Evolutionary conservation across 2,329 filamentous ascomycete species (phyloP).

Genomic region (Diaporthe aspalathi): DNA sequence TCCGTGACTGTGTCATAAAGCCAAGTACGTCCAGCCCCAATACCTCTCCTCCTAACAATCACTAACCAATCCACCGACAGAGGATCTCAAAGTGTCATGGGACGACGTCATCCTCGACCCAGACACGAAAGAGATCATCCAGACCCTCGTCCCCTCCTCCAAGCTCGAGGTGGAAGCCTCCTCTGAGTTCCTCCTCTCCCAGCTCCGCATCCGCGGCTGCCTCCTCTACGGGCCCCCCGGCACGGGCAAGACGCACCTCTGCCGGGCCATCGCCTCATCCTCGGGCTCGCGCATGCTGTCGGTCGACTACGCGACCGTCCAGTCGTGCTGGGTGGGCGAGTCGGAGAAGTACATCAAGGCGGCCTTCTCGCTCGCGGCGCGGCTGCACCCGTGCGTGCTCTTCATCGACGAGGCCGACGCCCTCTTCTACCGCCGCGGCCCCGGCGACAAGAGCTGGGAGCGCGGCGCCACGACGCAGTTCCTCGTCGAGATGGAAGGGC

Average conservation of each 20-base stretch:
- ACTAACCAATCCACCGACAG: not conserved
- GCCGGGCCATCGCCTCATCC: slow-evolving; percentile 42
- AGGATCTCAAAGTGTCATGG: not conserved
- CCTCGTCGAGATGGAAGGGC: slow-evolving; percentile 5
- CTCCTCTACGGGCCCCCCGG: slow-evolving; percentile 48
- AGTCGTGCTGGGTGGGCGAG: slow-evolving; percentile 41
- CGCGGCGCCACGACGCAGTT: not conserved
- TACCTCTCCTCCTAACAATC: too few species aligned
- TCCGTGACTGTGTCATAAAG: not conserved
- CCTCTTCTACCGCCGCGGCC: slow-evolving; percentile 32
- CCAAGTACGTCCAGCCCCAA: not conserved
- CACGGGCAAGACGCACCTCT: slow-evolving; percentile 46
- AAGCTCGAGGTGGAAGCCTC: slow-evolving; percentile 6
- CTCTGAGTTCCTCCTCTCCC: not conserved
- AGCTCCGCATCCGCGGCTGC: slow-evolving; percentile 40
- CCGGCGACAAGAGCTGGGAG: not conserved
- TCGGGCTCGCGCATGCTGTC: slow-evolving; percentile 42
- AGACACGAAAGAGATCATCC: slow-evolving; percentile 5
- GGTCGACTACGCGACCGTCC: slow-evolving; percentile 39
- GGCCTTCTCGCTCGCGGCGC: slow-evolving; percentile 43
- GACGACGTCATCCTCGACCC: slow-evolving; percentile 6
- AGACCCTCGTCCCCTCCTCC: slow-evolving; percentile 1
- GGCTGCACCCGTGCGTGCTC: slow-evolving; percentile 45
- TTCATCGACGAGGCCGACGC: slow-evolving; percentile 47
- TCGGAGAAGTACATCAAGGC: slow-evolving; percentile 46